Evolutionary conservation across 306 rosid species (phyloP), one percentile per base, ranked within the genome.

Genomic region (Vigna radiata): DNA sequence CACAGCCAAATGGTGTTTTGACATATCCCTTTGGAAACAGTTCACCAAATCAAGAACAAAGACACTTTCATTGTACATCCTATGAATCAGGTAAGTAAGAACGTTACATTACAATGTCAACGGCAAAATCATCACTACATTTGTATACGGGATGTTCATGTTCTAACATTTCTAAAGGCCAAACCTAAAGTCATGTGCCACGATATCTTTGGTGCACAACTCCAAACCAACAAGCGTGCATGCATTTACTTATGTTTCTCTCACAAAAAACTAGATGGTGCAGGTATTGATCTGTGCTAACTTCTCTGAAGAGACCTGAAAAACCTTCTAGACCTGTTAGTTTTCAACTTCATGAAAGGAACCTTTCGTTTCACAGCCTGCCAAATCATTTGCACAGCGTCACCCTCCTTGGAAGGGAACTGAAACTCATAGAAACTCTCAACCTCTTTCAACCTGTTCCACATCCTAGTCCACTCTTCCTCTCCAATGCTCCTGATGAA

Each of bases 311-410:
- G 50, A 16, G 91, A 67, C 61, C 73, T 73, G 4, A 85, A 64
- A 68, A 78, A 90, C 65, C 97, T 84, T 62, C 85, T 85, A 41
- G 89, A 87, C 81, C 85, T 86, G 77, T 92, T 85, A 25, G 72
- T 33, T 80, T 89, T 89, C 84, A 86, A 37, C 49, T 79, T 85
- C 48, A 92, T 74, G 21, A 80, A 80, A 3, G 96, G 96, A 73
- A 85, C 91, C 64, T 83, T 89, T 15, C 97, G 90, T 0, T 88
- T 82, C 53, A 92, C 83, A 9, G 97, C 97, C 36, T 86, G 92
- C 97, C 97, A 92, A 66, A 92, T 89, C 97, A 92, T 92, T 52
- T 92, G 92, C 6, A 90, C 91, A 33, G 97, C 97, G 27, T 90
- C 97, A 19, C 75, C 81, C 64, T 90, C 89, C 78, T 73, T 80